Percentiles rank a stretch among this genome's conserved stretches.
Evolutionary conservation across 306 rosid species (phyloP).

Genomic region (Lathyrus sativus): DNA sequence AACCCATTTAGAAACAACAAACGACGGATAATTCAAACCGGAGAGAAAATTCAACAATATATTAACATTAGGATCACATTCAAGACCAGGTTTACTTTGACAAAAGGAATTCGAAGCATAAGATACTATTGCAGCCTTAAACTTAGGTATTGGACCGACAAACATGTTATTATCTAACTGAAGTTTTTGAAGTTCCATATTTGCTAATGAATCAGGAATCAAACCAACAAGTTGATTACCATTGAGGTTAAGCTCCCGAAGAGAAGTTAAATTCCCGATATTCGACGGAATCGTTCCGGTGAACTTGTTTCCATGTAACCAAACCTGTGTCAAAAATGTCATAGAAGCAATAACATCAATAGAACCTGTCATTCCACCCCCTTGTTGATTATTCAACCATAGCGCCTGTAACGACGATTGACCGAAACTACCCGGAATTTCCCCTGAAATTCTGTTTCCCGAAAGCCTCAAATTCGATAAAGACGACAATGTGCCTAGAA

Average conservation of each 20-base stretch:
- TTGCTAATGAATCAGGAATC: slow-evolving; percentile 60
- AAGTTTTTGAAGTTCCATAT: slow-evolving; percentile 58
- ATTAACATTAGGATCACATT: slow-evolving; percentile 61
- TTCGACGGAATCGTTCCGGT: slow-evolving; percentile 60
- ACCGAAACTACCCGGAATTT: slow-evolving; percentile 57
- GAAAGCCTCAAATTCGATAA: slow-evolving; percentile 59
- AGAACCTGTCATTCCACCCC: slow-evolving; percentile 61
- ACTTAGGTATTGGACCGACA: slow-evolving; percentile 74
- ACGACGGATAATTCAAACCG: slow-evolving; percentile 55
- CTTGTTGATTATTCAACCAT: slow-evolving; percentile 75
- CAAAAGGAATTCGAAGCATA: slow-evolving; percentile 63
- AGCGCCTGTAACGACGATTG: slow-evolving; percentile 59
- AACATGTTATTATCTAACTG: slow-evolving; percentile 64
- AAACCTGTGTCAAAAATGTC: slow-evolving; percentile 58
- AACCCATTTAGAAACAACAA: slow-evolving; percentile 61
- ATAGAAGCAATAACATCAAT: slow-evolving; percentile 64
- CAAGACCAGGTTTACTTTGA: slow-evolving; percentile 57
- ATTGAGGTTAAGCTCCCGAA: slow-evolving; percentile 70
- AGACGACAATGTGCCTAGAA: slow-evolving; percentile 61
- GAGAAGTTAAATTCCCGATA: slow-evolving; percentile 57
- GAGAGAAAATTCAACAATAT: slow-evolving; percentile 63
- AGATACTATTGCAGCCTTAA: slow-evolving; percentile 54
- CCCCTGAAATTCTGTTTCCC: slow-evolving; percentile 53
- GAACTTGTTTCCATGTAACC: slow-evolving; percentile 84
- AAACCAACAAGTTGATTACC: slow-evolving; percentile 67